Evolutionary conservation across 1,284 basidiomycete species (phyloP).

Genomic region (Sanguinoderma infundibulare): DNA sequence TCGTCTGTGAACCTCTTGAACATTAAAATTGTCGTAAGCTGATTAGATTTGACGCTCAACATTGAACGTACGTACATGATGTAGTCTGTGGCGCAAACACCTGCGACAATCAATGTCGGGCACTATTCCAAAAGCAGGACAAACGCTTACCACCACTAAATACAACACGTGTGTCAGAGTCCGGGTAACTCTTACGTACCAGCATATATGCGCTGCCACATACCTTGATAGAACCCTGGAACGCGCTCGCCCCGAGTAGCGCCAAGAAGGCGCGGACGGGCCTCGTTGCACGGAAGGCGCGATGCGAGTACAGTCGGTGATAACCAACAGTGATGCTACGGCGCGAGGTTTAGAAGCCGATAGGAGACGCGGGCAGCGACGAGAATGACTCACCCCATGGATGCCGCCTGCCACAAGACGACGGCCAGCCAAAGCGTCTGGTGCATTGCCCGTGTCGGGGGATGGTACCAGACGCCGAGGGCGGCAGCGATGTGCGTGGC

Average conservation of each 20-base stretch:
- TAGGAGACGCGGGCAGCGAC: neutral
- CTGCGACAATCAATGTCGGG: constrained; percentile 39
- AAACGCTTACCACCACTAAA: constrained; percentile 35
- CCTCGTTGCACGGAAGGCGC: constrained; percentile 64
- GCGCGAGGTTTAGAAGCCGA: constrained; percentile 2
- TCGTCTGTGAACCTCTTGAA: constrained; percentile 76
- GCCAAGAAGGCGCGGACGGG: constrained; percentile 63
- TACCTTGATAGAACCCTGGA: constrained; percentile 68
- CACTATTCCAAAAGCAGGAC: neutral
- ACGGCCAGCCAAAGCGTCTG: constrained; percentile 58
- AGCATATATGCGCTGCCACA: constrained; percentile 26
- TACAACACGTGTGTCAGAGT: neutral
- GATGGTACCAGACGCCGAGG: constrained; percentile 54
- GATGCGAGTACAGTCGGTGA: constrained; percentile 78
- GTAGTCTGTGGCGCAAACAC: constrained; percentile 76
- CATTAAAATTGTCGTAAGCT: neutral
- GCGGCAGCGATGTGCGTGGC: constrained; percentile 63
- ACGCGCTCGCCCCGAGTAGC: constrained; percentile 71
- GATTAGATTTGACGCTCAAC: neutral
- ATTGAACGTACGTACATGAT: constrained; percentile 57
- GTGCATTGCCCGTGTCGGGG: constrained; percentile 48
- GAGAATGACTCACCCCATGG: constrained; percentile 60
- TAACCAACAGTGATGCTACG: constrained; percentile 75
- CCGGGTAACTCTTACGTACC: neutral
- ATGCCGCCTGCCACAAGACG: constrained; percentile 70